Percentiles rank a stretch among this genome's conserved stretches.
phyloP scores from a whole-genome alignment of 108 stramenopile species.

The Poteriospumella lacustris region DNA sequence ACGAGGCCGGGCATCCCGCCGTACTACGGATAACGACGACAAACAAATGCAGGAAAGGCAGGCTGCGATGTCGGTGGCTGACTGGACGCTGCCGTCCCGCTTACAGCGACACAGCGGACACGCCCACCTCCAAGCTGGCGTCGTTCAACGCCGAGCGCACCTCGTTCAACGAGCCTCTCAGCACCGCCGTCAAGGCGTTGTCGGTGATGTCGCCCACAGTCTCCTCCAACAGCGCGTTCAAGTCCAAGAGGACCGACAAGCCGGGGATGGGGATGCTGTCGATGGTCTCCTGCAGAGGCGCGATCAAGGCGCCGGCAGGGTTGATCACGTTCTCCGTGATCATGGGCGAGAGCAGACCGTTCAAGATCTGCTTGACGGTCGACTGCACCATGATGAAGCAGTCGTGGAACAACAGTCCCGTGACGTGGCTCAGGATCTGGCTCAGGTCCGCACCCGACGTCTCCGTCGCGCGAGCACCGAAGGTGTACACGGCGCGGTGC shows the following conservation, averaged over 20 bases:
- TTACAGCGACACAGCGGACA: background rate
- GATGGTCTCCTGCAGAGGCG: conserved; percentile 3
- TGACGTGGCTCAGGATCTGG: background rate
- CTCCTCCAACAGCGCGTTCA: background rate
- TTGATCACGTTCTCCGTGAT: background rate
- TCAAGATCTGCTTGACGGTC: background rate
- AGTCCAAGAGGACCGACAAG: background rate
- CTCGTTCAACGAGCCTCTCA: background rate
- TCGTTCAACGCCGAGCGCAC: background rate
- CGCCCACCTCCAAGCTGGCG: background rate
- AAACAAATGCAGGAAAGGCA: too few species aligned
- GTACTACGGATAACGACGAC: too few species aligned
- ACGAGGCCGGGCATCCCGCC: too few species aligned
- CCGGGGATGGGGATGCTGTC: conserved; percentile 16
- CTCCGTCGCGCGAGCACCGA: background rate
- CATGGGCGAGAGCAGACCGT: background rate
- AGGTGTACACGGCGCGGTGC: conserved; percentile 22
- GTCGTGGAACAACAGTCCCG: conserved; percentile 5
- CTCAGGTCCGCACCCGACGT: background rate
- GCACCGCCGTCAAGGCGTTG: background rate
- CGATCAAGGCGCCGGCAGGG: background rate
- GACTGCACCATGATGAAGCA: background rate
- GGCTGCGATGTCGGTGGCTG: too few species aligned
- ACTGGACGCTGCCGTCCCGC: too few species aligned
- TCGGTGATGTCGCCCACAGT: background rate